Evolutionary conservation across 2,329 filamentous ascomycete genomes (phyloP), one percentile per base, ranked within the genome.

Genomic region (Colletotrichum tropicicola): DNA sequence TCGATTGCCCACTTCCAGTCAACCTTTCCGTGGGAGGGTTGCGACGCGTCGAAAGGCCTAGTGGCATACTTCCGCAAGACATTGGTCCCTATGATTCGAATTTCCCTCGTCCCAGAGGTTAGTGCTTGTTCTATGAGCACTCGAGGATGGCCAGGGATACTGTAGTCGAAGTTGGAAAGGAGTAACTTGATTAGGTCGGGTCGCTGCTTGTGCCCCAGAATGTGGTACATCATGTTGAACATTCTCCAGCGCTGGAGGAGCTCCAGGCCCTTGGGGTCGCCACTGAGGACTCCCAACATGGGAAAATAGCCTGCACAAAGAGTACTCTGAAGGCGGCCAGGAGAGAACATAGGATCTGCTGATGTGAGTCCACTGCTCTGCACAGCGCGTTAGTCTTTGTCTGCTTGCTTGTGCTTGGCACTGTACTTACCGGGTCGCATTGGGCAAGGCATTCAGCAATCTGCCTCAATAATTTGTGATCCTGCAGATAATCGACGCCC

Each of bases 151-250:
- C 94, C 95, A 68, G 91, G 90, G 23, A 97, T 82, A 19, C 90
- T 92, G 74, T 97, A 99, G 78, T 99, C 95, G 78, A 99, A 94
- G 72, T 94, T 96, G 51, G 92, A 91, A 8, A 99, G 85, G 30
- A 99, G 85, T 9, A 95, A 85, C 74, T 94, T 93, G 74, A 98
- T 93, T 64, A 99, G 83, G 75, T 99, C 96, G 47, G 95, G 93
- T 3, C 96, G 91, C 76, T 96, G 92, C 71, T 92, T 93, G 45
- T 97, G 84, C 73, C 98, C 95, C 62, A 98, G 87, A 66, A 99
- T 97, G 77, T 98, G 96, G 75, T 99, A 99, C 85, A 98, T 97
- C 93, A 99, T 99, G 78, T 98, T 98, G 80, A 98, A 94, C 85
- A 99, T 97, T 71, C 94, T 93, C 95, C 96, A 98, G 71, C 93